A percentile compares a stretch with the other conserved stretches of the same genome.
Conservation (phyloP, 495 filamentous ascomycete species). For the Xylaria venustula region DNA sequence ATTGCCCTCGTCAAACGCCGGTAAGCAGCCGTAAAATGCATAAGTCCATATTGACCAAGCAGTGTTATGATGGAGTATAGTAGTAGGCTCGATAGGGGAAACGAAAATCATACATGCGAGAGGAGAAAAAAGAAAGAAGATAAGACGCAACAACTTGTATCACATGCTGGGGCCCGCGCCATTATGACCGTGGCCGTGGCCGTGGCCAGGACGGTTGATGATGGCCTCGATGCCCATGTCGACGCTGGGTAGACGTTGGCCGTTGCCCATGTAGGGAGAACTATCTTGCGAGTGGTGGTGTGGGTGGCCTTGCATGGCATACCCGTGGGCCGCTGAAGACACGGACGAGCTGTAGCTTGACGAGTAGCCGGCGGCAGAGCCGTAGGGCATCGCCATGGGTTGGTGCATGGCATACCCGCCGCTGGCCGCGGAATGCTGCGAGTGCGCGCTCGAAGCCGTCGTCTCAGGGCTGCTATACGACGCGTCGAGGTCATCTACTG, state of each 20-base stretch:
- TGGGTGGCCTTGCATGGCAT: slow-evolving; percentile 38
- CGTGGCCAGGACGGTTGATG: slow-evolving; percentile 45
- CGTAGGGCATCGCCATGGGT: slow-evolving; percentile 20
- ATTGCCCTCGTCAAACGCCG: too few relatives aligned
- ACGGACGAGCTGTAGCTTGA: slow-evolving; percentile 34
- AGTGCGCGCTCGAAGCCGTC: slow-evolving; percentile 33
- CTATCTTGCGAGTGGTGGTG: slow-evolving; percentile 37
- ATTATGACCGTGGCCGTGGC: slow-evolving; percentile 14
- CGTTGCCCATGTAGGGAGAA: slow-evolving; percentile 47
- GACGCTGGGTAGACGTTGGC: slow-evolving; percentile 48
- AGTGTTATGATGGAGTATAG: background rate
- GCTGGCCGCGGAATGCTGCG: slow-evolving; percentile 28
- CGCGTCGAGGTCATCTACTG: slow-evolving; percentile 49
- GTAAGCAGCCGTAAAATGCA: too few relatives aligned
- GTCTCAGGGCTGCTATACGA: slow-evolving; percentile 50
- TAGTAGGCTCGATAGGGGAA: slow-evolving; percentile 10
- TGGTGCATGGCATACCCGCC: slow-evolving; percentile 30
- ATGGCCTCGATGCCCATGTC: slow-evolving; percentile 59
- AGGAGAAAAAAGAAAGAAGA: background rate
- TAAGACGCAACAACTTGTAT: background rate
- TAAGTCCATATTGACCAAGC: too few relatives aligned
- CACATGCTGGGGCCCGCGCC: slow-evolving; percentile 18
- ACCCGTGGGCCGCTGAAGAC: slow-evolving; percentile 37
- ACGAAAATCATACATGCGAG: background rate
- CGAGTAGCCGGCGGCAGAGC: slow-evolving; percentile 25